Evolutionary conservation across 1,284 basidiomycete genomes (phyloP), one percentile per base, ranked within the genome.

Genomic region (Papiliotrema flavescens): DNA sequence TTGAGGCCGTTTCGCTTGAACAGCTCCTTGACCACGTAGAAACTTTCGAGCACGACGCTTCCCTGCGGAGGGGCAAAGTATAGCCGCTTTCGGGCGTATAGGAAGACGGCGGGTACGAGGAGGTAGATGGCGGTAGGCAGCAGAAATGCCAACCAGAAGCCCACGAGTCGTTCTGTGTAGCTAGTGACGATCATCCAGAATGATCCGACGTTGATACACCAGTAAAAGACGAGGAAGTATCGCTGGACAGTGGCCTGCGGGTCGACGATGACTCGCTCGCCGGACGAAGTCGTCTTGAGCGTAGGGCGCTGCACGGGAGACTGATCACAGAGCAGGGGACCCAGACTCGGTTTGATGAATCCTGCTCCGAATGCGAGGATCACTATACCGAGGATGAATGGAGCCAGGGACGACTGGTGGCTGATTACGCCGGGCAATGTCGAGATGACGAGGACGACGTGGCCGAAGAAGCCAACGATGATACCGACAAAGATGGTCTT

Each of bases 401-500:
- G 45, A 13, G 51, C 57, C 42, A 62, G 49, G 14, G 56, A 42
- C 36, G 53, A 63, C 3, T 63, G 39, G 22, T 66, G 48, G 2
- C 50, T 26, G 47, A 78, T 70, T 42, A 78, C 71, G 0, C 41
- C 35, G 0, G 76, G 76, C 34, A 77, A 69, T 36, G 72, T 69
- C 15, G 71, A 62, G 42, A 74, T 62, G 49, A 73, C 63, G 47
- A 75, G 65, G 51, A 75, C 42, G 34, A 75, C 49, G 62, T 76
- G 73, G 22, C 71, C 66, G 45, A 74, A 35, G 23, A 55, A 60
- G 37, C 75, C 75, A 44, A 76, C 53, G 26, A 55, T 57, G 4
- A 61, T 67, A 32, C 76, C 76, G 54, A 82, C 73, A 59, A 80
- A 81, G 60, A 88, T 81, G 1, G 87, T 87, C 73, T 87, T 87